Conservation (phyloP, 352 stramenopile species). For the Stramenopiles sp. region DNA sequence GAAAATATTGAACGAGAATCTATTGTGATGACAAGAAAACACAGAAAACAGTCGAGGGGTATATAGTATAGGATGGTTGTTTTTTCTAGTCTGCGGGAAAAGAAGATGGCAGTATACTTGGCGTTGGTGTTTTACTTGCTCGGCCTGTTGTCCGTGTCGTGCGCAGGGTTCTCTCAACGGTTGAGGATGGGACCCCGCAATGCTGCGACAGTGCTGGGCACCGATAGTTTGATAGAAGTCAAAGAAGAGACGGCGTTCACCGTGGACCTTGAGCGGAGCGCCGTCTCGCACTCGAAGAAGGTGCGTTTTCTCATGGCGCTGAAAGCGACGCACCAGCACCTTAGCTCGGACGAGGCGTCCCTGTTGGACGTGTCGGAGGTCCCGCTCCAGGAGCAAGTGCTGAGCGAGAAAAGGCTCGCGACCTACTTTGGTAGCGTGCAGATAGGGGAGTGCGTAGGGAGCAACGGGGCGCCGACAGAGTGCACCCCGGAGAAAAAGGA, state of each 20-base stretch:
- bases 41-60: too few species aligned
- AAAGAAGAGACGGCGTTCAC: not conserved
- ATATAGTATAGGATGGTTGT: too few species aligned
- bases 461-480: not conserved
- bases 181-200: too few species aligned
- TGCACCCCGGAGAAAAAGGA: not conserved
- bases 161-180: too few species aligned
- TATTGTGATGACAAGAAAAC: too few species aligned
- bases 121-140: too few species aligned
- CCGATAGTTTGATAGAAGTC: too few species aligned
- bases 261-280: not conserved
- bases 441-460: not conserved
- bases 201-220: too few species aligned
- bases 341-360: not conserved
- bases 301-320: not conserved
- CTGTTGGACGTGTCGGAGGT: not conserved
- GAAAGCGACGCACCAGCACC: not conserved
- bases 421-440: constrained; percentile 12
- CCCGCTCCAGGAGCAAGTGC: not conserved
- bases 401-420: constrained; percentile 7
- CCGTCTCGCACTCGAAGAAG: not conserved
- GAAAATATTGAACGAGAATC: too few species aligned
- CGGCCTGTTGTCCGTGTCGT: too few species aligned
- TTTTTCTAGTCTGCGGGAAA: too few species aligned
- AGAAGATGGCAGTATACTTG: too few species aligned